Base-by-base conservation (phyloP, 2,329 filamentous ascomycete genomes). In the Fusarium poae region DNA sequence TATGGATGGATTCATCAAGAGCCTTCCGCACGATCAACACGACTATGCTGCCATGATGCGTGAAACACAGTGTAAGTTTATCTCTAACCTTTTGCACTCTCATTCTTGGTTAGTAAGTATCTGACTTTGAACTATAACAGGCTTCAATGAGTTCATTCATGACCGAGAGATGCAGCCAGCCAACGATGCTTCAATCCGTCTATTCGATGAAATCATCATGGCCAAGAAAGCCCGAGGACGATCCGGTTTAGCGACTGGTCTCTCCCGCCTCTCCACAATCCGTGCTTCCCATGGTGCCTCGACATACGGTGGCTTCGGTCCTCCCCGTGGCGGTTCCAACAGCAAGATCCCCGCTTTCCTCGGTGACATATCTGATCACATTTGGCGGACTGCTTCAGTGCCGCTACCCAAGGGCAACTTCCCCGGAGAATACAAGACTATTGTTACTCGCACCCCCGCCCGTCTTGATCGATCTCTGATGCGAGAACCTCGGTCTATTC, bases 401-500 rank as follows among this genome's bases (percentile, higher is more conserved):
- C 85, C 88, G 9, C 81, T 87, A 42, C 85, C 86, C n/a, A 86
- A 83, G 68, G 84, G 86, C 53, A 89, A 87, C 71, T 89, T 90
- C 68, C 82, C 85, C 0, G 87, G 87, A 60, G 87, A 90, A 70
- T 91, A 91, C 79, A 84, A 85, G 61, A 79, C 84, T 32, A 83
- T 89, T 16, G 82, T 88, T 55, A 88, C 88, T 15, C 82, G 89
- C 70, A 89, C 92, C 37, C 96, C 96, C 7, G 89, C 92, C 10
- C 94, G 92, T 75, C 85, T 99, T 12, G 96, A 99, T 74, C 87
- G 91, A 6, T 87, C 89, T 16, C 83, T 97, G 46, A 97, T 98
- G 93, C 93, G 93, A 77, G 94, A 97, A 79, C 94, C 94, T 30
- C 88, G 94, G 60, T 89, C 92, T 66, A 95, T 97, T 39, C 93